Conservation (phyloP, 768 basidiomycete species). For the Kwoniella dendrophila region DNA sequence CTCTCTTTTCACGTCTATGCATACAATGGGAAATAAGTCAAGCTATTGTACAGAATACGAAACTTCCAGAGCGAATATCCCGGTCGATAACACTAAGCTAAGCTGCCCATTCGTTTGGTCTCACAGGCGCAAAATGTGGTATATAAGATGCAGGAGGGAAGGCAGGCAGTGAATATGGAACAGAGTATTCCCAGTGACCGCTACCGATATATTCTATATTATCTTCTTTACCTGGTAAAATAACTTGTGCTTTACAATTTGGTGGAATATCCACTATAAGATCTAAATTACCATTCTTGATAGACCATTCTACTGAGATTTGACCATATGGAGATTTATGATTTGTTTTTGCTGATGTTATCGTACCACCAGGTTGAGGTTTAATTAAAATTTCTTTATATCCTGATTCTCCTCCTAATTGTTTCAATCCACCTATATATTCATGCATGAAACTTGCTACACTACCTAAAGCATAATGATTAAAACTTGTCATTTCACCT, state of each 20-base stretch:
- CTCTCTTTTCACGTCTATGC: too few relatives aligned
- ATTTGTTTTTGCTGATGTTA: slow-evolving; percentile 31
- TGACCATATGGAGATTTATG: slow-evolving; percentile 30
- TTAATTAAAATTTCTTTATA: slow-evolving; percentile 34
- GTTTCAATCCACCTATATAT: slow-evolving; percentile 36
- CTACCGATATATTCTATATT: slow-evolving; percentile 1
- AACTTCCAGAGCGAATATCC: too few relatives aligned
- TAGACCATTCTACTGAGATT: slow-evolving; percentile 28
- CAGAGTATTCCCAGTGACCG: neutral
- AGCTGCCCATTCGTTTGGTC: slow-evolving; percentile 17
- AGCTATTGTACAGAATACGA: too few relatives aligned
- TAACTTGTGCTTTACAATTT: slow-evolving; percentile 32
- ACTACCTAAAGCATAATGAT: slow-evolving; percentile 48
- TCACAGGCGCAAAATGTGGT: slow-evolving; percentile 19
- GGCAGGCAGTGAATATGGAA: slow-evolving; percentile 4
- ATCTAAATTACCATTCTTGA: slow-evolving; percentile 25
- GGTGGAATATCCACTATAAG: slow-evolving; percentile 37
- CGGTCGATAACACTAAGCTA: too few relatives aligned
- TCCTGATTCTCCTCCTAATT: slow-evolving; percentile 29
- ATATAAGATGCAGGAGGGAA: slow-evolving; percentile 15
- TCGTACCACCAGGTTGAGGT: slow-evolving; percentile 45
- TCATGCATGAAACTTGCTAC: slow-evolving; percentile 42
- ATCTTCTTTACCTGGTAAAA: slow-evolving; percentile 28
- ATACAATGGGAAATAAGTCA: too few relatives aligned
- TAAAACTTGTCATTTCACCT: slow-evolving; percentile 53